These are phyloP conservation scores for Penicillium sp. DNA, from an alignment of 2,329 filamentous ascomycete species.

Conservation along the genomic window DNA sequence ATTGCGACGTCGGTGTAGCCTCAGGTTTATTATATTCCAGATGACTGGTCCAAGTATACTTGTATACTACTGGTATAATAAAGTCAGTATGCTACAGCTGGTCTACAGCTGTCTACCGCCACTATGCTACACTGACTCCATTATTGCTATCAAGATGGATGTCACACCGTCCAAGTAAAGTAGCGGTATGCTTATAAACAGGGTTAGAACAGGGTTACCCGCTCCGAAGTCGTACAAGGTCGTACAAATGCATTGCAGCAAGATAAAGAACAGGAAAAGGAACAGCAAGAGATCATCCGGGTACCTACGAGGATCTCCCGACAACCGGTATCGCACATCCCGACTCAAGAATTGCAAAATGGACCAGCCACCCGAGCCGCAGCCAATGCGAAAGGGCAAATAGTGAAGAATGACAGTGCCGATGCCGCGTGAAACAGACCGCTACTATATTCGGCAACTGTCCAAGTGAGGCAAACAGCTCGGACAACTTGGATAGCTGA, in stretches of 20 bases:
- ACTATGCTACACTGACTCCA: no score
- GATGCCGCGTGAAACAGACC: slow-evolving; percentile 1
- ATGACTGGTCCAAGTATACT: no score
- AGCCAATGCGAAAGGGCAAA: not conserved
- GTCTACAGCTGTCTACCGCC: no score
- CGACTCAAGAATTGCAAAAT: not conserved
- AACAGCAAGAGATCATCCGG: no score
- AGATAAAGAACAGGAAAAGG: not conserved
- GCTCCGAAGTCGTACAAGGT: not conserved
- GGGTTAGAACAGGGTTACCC: not conserved
- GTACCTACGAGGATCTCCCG: slow-evolving; percentile 2
- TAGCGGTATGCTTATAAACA: slow-evolving; percentile 1
- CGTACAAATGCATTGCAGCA: not conserved
- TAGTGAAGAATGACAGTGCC: not conserved
- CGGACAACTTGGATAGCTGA: not conserved
- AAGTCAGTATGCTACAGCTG: no score
- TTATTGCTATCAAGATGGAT: no score
- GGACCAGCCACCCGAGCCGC: not conserved
- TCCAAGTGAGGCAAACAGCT: not conserved
- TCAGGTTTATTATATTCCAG: no score
- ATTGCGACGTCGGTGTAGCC: no score
- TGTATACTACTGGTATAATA: no score
- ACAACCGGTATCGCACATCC: not conserved
- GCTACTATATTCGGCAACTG: not conserved
- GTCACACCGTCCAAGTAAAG: not conserved